Evolutionary conservation across 2,329 filamentous ascomycete genomes (phyloP).

Genomic region (Fusarium buxicola): DNA sequence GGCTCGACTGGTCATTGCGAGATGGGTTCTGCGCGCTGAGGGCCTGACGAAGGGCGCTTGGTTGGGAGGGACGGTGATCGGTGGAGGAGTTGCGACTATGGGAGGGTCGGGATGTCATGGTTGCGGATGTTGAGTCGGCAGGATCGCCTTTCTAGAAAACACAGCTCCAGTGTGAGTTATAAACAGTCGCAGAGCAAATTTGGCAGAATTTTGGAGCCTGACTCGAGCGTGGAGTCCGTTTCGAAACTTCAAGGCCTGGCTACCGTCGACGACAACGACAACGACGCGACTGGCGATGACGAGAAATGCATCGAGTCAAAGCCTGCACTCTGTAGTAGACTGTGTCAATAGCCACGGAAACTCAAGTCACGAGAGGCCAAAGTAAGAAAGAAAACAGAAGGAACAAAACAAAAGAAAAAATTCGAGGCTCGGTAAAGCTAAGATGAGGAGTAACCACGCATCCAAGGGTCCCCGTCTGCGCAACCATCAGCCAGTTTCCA

Average conservation of each 20-base stretch:
- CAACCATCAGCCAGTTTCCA: constrained; percentile 38
- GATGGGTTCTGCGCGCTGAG: constrained; percentile 50
- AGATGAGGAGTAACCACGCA: constrained; percentile 23
- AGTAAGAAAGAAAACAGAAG: not conserved
- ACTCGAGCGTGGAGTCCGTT: constrained; percentile 7
- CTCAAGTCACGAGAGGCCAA: constrained; percentile 7
- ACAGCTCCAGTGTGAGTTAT: not conserved
- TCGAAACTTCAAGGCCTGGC: constrained; percentile 1
- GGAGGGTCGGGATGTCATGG: constrained; percentile 45
- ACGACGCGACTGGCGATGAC: constrained; percentile 22
- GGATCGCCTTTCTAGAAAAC: not conserved
- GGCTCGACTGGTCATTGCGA: constrained; percentile 14
- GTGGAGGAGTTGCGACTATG: constrained; percentile 47
- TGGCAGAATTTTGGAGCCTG: not conserved
- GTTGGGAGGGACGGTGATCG: constrained; percentile 57
- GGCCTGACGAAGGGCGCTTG: constrained; percentile 60
- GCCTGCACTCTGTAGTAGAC: constrained; percentile 4
- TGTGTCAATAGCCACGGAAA: constrained; percentile 6
- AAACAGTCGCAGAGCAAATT: not conserved
- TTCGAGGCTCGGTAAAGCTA: constrained; percentile 25
- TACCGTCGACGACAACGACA: constrained; percentile 10
- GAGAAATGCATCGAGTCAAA: constrained; percentile 29
- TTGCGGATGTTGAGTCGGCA: constrained; percentile 12
- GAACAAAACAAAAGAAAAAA: constrained; percentile 17
- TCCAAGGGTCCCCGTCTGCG: constrained; percentile 32